These are phyloP conservation scores for Lolium multiflorum DNA, from an alignment of 176 grass and related monocot species.

Conservation along the genomic window DNA sequence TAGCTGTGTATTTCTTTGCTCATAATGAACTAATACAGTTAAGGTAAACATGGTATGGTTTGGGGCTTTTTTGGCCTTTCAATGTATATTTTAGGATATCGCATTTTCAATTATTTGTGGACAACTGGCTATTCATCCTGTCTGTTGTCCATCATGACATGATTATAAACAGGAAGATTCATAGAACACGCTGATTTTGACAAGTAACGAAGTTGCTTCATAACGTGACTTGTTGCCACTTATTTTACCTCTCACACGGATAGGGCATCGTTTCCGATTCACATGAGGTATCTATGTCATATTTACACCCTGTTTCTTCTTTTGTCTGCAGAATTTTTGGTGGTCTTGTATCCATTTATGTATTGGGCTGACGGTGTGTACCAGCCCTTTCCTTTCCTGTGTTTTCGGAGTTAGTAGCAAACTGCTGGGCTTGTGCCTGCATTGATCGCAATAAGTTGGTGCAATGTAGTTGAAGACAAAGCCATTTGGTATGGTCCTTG, in stretches of 20 bases:
- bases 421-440: not conserved
- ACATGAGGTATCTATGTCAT: not conserved
- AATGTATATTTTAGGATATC: not conserved
- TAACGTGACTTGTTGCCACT: not conserved
- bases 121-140: not conserved
- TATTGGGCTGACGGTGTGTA: not conserved
- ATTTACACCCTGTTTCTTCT: not conserved
- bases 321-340: not conserved
- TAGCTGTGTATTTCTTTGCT: not conserved
- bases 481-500: not conserved
- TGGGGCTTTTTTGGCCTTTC: not conserved
- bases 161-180: not conserved
- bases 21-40: not conserved
- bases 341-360: not conserved
- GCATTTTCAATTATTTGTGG: not conserved
- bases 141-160: not conserved
- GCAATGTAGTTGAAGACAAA: conserved; percentile 5
- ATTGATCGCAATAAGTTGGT: conserved; percentile 33
- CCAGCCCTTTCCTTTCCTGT: not conserved
- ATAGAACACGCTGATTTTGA: not conserved
- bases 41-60: not conserved
- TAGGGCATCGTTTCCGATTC: not conserved
- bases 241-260: not conserved
- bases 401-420: not conserved
- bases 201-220: not conserved